A percentile compares a stretch with the other conserved stretches of the same genome.
Evolutionary conservation across 129 eudicot genomes (phyloP).

Genomic region (Centrapalus pauciflorus): DNA sequence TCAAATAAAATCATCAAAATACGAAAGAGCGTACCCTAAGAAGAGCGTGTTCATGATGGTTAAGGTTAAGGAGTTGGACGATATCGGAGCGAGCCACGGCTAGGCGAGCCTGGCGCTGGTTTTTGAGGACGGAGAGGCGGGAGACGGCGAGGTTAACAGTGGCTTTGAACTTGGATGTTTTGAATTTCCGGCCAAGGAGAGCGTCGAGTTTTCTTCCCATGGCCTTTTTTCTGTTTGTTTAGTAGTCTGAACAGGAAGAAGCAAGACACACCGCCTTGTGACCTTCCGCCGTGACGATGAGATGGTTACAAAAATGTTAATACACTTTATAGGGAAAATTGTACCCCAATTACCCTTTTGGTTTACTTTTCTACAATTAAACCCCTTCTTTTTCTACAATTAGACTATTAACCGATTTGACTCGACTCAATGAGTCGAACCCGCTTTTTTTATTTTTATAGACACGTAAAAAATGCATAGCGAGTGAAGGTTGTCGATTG

Average conservation of each 20-base stretch:
- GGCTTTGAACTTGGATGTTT: conserved; percentile 45
- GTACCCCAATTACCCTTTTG: background rate
- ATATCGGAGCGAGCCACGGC: conserved; percentile 52
- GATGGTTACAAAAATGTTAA: background rate
- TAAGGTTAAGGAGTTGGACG: conserved; percentile 52
- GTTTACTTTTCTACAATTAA: background rate
- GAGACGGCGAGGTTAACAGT: conserved; percentile 44
- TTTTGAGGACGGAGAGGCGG: conserved; percentile 62
- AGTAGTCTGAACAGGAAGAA: conserved; percentile 11
- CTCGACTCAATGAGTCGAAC: no score
- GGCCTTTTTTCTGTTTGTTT: background rate
- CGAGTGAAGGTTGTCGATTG: background rate
- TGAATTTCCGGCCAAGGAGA: conserved; percentile 59
- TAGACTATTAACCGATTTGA: no score
- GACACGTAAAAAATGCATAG: background rate
- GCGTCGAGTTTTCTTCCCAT: conserved; percentile 79
- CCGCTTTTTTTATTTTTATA: no score
- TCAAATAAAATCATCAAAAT: background rate
- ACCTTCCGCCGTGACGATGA: conserved; percentile 16
- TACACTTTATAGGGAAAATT: conserved; percentile 5
- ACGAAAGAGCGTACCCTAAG: conserved; percentile 44
- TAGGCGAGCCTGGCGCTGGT: conserved; percentile 56
- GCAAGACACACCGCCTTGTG: conserved; percentile 10
- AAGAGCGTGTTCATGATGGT: conserved; percentile 76
- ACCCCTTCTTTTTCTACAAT: background rate